Base-by-base conservation (phyloP, 2,329 filamentous ascomycete species). In the Sclerotinia spermophila region DNA sequence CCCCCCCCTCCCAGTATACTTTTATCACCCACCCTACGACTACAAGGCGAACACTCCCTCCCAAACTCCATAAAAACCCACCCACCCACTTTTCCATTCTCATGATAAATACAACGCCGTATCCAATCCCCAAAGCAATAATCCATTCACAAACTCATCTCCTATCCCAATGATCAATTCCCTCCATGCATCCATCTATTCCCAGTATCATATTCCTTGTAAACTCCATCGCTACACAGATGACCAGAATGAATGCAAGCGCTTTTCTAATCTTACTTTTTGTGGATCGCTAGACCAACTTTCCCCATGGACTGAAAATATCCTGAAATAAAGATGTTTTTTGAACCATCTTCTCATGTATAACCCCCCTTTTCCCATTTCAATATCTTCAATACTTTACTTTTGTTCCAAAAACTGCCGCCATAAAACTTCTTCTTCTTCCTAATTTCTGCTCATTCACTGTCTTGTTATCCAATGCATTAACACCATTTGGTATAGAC, bases 381-480 rank as follows among this genome's bases (percentile, higher is more conserved):
- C 30, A 13, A 10, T 33, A 33, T 45, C 30, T 55, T 44, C 55
- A 59, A 68, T 45, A 68, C 59, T 68, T 68, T 66, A 59, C 66
- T 56, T 67, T 68, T 51, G 71, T 79, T 19, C 81, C 79, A 75
- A 86, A 84, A 15, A 86, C 75, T 5, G 78, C 79, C 5, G 82
- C 79, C 45, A 85, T 82, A 59, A 86, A 85, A 73, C 84, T 86
- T 77, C 82, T 85, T 73, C 81, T 82, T 64, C 80, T 78, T 44
- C 78, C 81, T 42, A 83, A 75, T 55, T 76, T 79, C 70, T 76
- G 76, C 8, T 66, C 73, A 69, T 75, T 76, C 45, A 76, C 73
- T 17, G 76, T 72, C 48, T 78, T 75, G 17, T 53, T 61, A 71
- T 77, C 75, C 21, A 74, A 56, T 17, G 59, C 42, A 59, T 73